Conservation (phyloP, 345 rosid genomes). For the Corchorus olitorius region DNA sequence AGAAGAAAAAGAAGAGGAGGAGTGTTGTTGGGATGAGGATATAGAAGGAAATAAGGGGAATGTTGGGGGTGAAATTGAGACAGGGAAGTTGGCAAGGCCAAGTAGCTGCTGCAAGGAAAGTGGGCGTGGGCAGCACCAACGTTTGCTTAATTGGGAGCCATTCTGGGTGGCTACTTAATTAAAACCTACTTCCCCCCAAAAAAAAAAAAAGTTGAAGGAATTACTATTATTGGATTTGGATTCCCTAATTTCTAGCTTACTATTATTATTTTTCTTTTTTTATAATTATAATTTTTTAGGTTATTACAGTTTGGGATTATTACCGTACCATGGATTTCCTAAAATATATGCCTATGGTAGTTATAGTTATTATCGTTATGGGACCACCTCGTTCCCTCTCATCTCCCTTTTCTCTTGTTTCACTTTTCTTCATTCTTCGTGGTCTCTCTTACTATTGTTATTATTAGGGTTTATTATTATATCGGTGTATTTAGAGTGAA, state of each 20-base stretch:
- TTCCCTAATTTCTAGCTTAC: neutral
- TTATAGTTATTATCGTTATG: constrained; percentile 45
- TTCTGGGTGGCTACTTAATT: constrained; percentile 58
- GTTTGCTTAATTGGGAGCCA: constrained; percentile 52
- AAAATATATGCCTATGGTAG: constrained; percentile 29
- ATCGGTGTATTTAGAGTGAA: no score
- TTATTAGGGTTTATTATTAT: no score
- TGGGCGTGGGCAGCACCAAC: constrained; percentile 44
- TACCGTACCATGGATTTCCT: constrained; percentile 23
- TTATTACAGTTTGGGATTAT: constrained; percentile 16
- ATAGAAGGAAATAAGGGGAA: constrained; percentile 24
- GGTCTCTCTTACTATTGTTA: no score
- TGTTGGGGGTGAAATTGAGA: constrained; percentile 41
- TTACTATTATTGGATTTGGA: neutral
- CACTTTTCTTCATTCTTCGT: neutral
- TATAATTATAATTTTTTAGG: neutral
- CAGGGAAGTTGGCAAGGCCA: constrained; percentile 31
- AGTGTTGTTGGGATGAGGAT: constrained; percentile 27
- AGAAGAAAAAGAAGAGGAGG: constrained; percentile 27
- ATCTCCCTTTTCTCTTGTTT: neutral
- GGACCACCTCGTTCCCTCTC: neutral
- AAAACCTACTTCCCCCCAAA: neutral
- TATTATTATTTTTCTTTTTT: neutral
- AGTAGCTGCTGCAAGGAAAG: constrained; percentile 67
- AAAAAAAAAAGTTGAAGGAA: neutral